A percentile compares a stretch with the other conserved stretches of the same genome.
These are phyloP conservation scores for Serpula lacrymans DNA, from an alignment of 768 basidiomycete genomes.

Conservation along the genomic window DNA sequence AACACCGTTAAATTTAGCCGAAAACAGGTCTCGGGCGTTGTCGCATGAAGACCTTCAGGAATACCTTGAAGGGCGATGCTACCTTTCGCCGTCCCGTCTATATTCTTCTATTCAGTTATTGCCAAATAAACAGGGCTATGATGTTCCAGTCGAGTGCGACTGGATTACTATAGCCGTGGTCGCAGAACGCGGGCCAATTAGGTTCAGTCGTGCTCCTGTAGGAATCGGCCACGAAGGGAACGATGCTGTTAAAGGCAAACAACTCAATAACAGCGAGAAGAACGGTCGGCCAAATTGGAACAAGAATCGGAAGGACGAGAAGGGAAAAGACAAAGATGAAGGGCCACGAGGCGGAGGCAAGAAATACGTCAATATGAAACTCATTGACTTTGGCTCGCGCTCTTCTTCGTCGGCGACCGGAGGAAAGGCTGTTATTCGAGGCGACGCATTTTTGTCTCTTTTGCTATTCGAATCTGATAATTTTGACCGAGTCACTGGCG, in stretches of 20 bases:
- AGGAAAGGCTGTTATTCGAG: constrained; percentile 58
- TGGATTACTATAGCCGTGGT: constrained; percentile 97
- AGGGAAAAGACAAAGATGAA: constrained; percentile 28
- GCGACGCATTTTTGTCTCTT: constrained; percentile 81
- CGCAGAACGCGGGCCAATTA: constrained; percentile 82
- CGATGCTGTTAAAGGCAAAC: constrained; percentile 34
- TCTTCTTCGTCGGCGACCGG: constrained; percentile 52
- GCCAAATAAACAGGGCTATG: constrained; percentile 79
- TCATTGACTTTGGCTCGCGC: constrained; percentile 75
- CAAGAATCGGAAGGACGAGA: constrained; percentile 18
- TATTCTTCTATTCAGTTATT: constrained; percentile 82
- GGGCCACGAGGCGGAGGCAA: constrained; percentile 52
- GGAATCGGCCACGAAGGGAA: constrained; percentile 43
- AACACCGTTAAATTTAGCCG: constrained; percentile 4
- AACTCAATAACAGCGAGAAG: constrained; percentile 3
- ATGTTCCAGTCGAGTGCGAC: constrained; percentile 88
- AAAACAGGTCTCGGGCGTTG: constrained; percentile 68
- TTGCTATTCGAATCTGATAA: constrained; percentile 87
- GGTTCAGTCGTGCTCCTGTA: constrained; percentile 67
- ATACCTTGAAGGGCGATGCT: constrained; percentile 79
- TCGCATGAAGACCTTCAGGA: constrained; percentile 77
- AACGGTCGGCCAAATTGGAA: constrained; percentile 9
- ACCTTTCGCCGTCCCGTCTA: constrained; percentile 82
- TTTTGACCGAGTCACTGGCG: constrained; percentile 52
- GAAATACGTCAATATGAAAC: constrained; percentile 83